Conservation (phyloP, 192 early-diverging fungal genomes). For the Rhizoclosmatium sp. region DNA sequence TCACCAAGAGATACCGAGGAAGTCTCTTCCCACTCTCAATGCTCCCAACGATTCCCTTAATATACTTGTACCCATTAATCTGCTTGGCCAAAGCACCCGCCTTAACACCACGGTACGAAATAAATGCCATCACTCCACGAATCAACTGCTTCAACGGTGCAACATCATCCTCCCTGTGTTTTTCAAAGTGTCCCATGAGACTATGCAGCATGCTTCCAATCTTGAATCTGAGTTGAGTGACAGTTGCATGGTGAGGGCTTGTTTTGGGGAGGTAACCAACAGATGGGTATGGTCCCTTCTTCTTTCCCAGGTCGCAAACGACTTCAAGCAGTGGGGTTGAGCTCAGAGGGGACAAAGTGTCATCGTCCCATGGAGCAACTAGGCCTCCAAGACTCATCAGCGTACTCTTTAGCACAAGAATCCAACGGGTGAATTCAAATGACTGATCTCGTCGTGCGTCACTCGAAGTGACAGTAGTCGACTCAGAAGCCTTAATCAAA, state of each 20-base stretch:
- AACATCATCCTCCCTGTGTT: constrained; percentile 74
- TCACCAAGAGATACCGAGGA: constrained; percentile 43
- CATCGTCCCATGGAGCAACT: constrained; percentile 37
- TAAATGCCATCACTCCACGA: constrained; percentile 41
- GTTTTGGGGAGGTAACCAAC: background rate
- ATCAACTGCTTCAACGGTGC: constrained; percentile 78
- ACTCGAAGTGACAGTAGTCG: background rate
- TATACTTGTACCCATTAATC: constrained; percentile 27
- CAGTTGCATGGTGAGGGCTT: background rate
- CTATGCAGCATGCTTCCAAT: constrained; percentile 65
- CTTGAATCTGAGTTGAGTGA: background rate
- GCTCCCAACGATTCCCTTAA: background rate
- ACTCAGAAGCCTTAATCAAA: constrained; percentile 10
- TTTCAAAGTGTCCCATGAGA: constrained; percentile 61
- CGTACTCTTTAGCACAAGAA: constrained; percentile 25
- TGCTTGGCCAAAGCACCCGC: constrained; percentile 3
- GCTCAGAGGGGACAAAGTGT: background rate
- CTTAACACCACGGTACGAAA: constrained; percentile 24
- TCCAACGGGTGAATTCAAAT: constrained; percentile 42
- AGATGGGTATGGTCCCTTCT: background rate
- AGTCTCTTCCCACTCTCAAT: constrained; percentile 25
- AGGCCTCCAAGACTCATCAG: constrained; percentile 26
- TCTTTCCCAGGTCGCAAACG: background rate
- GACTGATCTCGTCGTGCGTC: constrained; percentile 26
- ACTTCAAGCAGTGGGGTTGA: background rate